These are phyloP conservation scores for Fraxinus cuspidata DNA, from an alignment of 257 asterid genomes.

Conservation along the genomic window DNA sequence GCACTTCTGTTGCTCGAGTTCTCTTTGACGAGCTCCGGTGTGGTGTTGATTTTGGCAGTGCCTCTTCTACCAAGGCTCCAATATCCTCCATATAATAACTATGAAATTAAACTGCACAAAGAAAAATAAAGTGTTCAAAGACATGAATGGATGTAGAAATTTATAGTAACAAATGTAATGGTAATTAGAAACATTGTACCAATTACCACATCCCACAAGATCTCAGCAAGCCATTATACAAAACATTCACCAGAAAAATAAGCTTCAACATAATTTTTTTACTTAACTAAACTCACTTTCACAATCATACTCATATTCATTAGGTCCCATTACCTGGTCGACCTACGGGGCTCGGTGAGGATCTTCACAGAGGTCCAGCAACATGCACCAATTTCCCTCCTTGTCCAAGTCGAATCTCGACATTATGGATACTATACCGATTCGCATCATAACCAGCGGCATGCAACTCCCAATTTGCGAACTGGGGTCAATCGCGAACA, in stretches of 20 bases:
- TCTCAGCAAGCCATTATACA: neutral
- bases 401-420: slow-evolving; percentile 87
- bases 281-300: slow-evolving; percentile 59
- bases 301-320: slow-evolving; percentile 63
- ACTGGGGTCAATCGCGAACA: slow-evolving; percentile 54
- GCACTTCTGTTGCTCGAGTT: slow-evolving; percentile 80
- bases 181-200: neutral
- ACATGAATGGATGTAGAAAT: no score
- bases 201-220: neutral
- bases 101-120: neutral
- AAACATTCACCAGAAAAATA: neutral
- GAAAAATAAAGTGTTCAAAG: no score
- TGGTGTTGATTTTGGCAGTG: slow-evolving; percentile 27
- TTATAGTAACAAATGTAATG: no score
- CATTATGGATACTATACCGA: slow-evolving; percentile 51
- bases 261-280: neutral
- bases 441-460: slow-evolving; percentile 61
- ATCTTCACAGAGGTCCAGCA: slow-evolving; percentile 69
- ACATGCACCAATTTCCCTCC: slow-evolving; percentile 70
- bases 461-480: slow-evolving; percentile 62
- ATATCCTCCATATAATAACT: slow-evolving; percentile 33
- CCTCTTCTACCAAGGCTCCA: slow-evolving; percentile 43
- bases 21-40: slow-evolving; percentile 57
- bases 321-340: slow-evolving; percentile 44
- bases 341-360: slow-evolving; percentile 66